phyloP scores from a whole-genome alignment of 371 early-diverging fungal genomes.

The Basidiobolus meristosporus region DNA sequence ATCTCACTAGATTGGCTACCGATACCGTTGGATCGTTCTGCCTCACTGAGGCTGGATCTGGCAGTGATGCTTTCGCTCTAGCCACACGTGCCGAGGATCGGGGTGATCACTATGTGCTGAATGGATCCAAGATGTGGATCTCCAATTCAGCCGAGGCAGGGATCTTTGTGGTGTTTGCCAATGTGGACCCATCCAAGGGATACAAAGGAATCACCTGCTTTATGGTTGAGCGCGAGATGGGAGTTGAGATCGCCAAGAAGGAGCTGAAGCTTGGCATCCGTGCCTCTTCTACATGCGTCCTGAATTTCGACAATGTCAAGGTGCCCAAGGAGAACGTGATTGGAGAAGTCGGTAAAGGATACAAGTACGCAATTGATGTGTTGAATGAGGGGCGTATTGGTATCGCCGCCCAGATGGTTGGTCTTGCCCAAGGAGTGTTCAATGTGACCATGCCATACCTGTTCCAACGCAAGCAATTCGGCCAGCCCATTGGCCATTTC shows the following conservation, averaged over 20 bases:
- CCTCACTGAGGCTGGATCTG: conserved; percentile 83
- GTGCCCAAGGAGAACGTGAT: conserved; percentile 71
- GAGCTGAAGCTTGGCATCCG: conserved; percentile 95
- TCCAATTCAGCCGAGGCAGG: conserved; percentile 82
- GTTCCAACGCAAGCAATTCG: conserved; percentile 93
- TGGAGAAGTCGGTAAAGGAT: conserved; percentile 91
- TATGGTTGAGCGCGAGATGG: conserved; percentile 87
- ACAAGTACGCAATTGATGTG: conserved; percentile 96
- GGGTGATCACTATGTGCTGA: conserved; percentile 80
- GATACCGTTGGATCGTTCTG: conserved; percentile 83
- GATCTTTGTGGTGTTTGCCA: conserved; percentile 94
- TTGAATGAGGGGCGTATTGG: conserved; percentile 97
- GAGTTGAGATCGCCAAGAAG: conserved; percentile 88
- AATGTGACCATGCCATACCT: conserved; percentile 82
- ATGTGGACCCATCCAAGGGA: conserved; percentile 80
- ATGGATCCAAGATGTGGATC: conserved; percentile 88
- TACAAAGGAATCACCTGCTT: conserved; percentile 98
- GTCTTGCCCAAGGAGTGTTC: conserved; percentile 88
- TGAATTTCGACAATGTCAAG: conserved; percentile 84
- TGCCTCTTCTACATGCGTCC: conserved; percentile 84
- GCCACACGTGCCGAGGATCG: conserved; percentile 79
- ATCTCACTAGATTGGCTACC: conserved; percentile 64
- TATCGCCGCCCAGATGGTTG: conserved; percentile 96
- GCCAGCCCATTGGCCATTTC: conserved; percentile 68
- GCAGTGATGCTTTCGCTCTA: conserved; percentile 93